These are phyloP conservation scores for Zelonia costaricensis DNA, from an alignment of 208 protist species.

Conservation along the genomic window DNA sequence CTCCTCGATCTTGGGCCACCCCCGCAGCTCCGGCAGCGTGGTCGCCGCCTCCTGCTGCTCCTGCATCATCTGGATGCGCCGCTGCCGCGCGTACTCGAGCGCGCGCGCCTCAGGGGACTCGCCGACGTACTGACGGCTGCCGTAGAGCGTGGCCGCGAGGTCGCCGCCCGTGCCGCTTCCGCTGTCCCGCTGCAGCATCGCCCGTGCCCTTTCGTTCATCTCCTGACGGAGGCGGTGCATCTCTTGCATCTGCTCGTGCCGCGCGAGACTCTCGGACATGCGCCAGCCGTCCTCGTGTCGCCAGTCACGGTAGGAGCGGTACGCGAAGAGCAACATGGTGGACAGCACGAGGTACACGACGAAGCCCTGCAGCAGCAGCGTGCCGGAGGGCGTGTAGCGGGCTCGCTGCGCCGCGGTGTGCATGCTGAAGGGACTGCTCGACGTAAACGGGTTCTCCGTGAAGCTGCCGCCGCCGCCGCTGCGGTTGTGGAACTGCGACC, in stretches of 20 bases:
- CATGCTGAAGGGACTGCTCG: slow-evolving; percentile 57
- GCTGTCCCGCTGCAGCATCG: slow-evolving; percentile 14
- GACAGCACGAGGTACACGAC: slow-evolving; percentile 71
- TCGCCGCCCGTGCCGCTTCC: slow-evolving; percentile 4
- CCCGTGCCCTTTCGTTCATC: slow-evolving; percentile 60
- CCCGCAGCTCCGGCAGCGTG: slow-evolving; percentile 33
- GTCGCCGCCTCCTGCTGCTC: slow-evolving; percentile 25
- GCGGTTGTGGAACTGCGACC: slow-evolving; percentile 37
- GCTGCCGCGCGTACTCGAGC: slow-evolving; percentile 66
- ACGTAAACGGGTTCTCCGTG: slow-evolving; percentile 62
- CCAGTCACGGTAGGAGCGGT: slow-evolving; percentile 71
- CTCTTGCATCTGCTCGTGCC: slow-evolving; percentile 75
- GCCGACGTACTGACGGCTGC: slow-evolving; percentile 29
- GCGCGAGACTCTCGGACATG: slow-evolving; percentile 70
- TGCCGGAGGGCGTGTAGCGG: slow-evolving; percentile 39
- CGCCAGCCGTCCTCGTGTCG: slow-evolving; percentile 79
- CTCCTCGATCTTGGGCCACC: slow-evolving; percentile 65
- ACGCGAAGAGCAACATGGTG: slow-evolving; percentile 53
- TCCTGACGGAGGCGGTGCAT: slow-evolving; percentile 73
- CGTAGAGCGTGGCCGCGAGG: background rate
- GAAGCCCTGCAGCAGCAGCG: slow-evolving; percentile 61
- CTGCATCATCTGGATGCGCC: slow-evolving; percentile 49
- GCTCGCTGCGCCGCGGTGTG: slow-evolving; percentile 43
- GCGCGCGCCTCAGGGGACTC: slow-evolving; percentile 51
- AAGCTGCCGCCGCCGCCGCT: slow-evolving; percentile 20